A percentile compares a stretch with the other conserved stretches of the same genome.
Conservation (phyloP, 2,329 filamentous ascomycete genomes). For the Rhynchosporium agropyri region DNA sequence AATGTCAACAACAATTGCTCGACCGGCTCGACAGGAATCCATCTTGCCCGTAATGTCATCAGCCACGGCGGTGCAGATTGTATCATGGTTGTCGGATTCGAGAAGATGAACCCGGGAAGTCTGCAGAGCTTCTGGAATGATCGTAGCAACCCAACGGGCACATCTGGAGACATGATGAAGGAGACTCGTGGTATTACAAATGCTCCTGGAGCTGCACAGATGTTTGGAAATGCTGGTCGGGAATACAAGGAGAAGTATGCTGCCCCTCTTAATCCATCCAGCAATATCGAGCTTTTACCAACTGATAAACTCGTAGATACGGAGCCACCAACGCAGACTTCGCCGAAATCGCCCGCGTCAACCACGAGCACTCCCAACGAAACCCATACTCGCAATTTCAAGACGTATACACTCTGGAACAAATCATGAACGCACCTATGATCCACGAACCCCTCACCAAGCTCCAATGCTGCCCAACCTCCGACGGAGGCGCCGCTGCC, state of each 20-base stretch:
- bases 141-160: conserved; percentile 76
- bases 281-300: conserved; percentile 6
- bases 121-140: conserved; percentile 85
- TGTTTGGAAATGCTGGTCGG: conserved; percentile 91
- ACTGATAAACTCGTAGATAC: conserved; percentile 54
- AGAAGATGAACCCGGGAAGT: conserved; percentile 97
- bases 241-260: conserved; percentile 87
- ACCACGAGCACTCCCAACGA: conserved; percentile 86
- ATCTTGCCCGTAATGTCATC: conserved; percentile 80
- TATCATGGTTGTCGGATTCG: conserved; percentile 89
- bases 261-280: no score
- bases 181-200: conserved; percentile 80
- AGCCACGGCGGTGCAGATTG: conserved; percentile 81
- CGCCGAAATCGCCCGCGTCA: conserved; percentile 89
- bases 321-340: conserved; percentile 86
- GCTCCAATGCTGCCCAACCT: conserved; percentile 97
- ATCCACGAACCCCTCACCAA: conserved; percentile 90
- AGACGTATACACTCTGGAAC: conserved; percentile 84
- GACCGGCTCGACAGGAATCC: conserved; percentile 88
- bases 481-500: conserved; percentile 86
- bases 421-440: conserved; percentile 74
- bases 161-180: conserved; percentile 76
- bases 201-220: conserved; percentile 83
- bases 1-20: conserved; percentile 99
- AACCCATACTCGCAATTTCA: conserved; percentile 99